Base-by-base conservation (phyloP, 768 basidiomycete genomes). In the Dioszegia hungarica region DNA sequence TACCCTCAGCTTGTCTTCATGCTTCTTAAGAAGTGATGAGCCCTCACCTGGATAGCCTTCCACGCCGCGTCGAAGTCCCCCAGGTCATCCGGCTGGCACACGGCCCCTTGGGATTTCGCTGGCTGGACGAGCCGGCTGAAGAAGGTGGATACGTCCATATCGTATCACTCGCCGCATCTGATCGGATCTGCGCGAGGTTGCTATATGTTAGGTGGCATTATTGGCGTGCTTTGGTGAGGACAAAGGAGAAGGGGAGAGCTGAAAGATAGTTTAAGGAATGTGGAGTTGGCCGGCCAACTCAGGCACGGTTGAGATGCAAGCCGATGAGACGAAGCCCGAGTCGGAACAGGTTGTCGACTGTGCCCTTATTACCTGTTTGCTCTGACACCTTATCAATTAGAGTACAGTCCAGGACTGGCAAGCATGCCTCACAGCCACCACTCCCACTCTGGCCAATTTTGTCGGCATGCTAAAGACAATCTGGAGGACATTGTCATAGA, bases 401-500 rank as follows among this genome's bases (percentile, higher is more conserved):
- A n/a, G n/a, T n/a, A n/a, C n/a, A n/a, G n/a, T n/a, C n/a, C n/a
- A n/a, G n/a, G n/a, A n/a, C n/a, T n/a, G n/a, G n/a, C n/a, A n/a
- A 20, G n/a, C 24, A 58, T 63, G 57, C 58, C 61, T 15, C 43
- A 59, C 25, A 59, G 61, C 48, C 57, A 63, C 44, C 56, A 58
- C 37, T 58, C 61, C 19, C 56, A 58, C 48, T 57, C 57, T 44
- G 57, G 61, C 14, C 46, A 62, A 38, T 62, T 58, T 56, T 62
- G 61, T 27, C 56, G 61, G 25, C 61, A 62, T 46, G 61, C 90
- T 2, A 79, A 80, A 12, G 91, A 91, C 6, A 78, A 80, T 0
- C 80, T 99, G 36, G 86, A 92, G 66, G 84, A 89, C 3, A 86
- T 92, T 15, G 87, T 95, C 3, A 71, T 79, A 17, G 86, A 87